A percentile compares a stretch with the other conserved stretches of the same genome.
Evolutionary conservation across 805 yeast species (phyloP).

Genomic region (Ogataea saltuana): DNA sequence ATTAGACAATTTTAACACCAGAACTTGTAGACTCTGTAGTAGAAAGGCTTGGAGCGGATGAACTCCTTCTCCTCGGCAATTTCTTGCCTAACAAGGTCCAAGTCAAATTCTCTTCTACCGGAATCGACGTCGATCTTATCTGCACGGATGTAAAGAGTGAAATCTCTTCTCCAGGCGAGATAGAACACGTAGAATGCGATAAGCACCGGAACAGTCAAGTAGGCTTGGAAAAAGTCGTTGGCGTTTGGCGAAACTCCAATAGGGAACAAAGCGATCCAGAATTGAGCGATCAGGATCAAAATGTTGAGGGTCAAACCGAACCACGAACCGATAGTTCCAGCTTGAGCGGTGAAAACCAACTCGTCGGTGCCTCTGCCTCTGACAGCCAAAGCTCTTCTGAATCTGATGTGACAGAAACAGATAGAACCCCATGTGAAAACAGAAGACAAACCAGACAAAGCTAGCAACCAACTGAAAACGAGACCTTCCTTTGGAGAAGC

Average conservation of each 20-base stretch:
- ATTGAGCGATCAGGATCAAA: conserved; percentile 69
- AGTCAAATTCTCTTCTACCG: conserved; percentile 62
- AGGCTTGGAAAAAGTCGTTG: conserved; percentile 60
- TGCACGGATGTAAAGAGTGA: conserved; percentile 45
- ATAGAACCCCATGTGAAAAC: conserved; percentile 79
- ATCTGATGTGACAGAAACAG: conserved; percentile 66
- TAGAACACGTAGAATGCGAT: conserved; percentile 45
- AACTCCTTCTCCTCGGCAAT: conserved; percentile 56
- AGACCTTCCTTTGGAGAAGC: conserved; percentile 56
- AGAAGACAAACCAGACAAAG: conserved; percentile 77
- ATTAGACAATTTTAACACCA: conserved; percentile 46
- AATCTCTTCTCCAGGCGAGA: conserved; percentile 43
- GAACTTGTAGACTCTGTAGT: conserved; percentile 52
- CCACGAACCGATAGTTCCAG: conserved; percentile 67
- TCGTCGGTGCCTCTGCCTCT: conserved; percentile 74
- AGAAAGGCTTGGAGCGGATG: conserved; percentile 46
- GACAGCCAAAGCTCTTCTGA: conserved; percentile 61
- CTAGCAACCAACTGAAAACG: conserved; percentile 73
- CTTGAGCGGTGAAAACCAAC: conserved; percentile 63
- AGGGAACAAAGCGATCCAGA: conserved; percentile 83
- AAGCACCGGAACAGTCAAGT: conserved; percentile 64
- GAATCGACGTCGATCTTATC: conserved; percentile 58
- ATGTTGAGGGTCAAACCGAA: conserved; percentile 60
- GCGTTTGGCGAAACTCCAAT: conserved; percentile 54
- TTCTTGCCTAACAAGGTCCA: conserved; percentile 57